A percentile compares a stretch with the other conserved stretches of the same genome.
Evolutionary conservation across 2,329 filamentous ascomycete genomes (phyloP).

Genomic region (Colletotrichum cuscutae): DNA sequence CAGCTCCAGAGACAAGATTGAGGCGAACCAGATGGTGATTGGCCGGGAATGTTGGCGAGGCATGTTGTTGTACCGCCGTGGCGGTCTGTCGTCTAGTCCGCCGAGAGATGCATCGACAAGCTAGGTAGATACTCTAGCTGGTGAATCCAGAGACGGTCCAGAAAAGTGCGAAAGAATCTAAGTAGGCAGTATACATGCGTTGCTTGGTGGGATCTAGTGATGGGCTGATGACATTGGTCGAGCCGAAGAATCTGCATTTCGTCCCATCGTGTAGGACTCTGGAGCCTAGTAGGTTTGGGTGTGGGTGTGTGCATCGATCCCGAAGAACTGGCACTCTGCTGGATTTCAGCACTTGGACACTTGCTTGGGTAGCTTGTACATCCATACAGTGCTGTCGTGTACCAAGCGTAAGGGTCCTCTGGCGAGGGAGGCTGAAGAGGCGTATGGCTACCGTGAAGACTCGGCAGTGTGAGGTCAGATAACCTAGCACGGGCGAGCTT

Average conservation of each 20-base stretch:
- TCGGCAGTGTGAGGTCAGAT: background rate
- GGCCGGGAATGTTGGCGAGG: background rate
- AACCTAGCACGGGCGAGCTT: background rate
- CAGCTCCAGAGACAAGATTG: conserved; percentile 14
- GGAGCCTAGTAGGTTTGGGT: background rate
- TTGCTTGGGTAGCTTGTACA: background rate
- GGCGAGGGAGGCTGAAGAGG: background rate
- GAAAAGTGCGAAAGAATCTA: background rate
- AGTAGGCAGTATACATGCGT: background rate
- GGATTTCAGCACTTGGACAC: background rate
- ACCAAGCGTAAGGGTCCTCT: background rate
- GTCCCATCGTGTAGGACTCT: conserved; percentile 13
- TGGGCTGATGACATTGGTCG: background rate
- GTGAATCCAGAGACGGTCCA: conserved; percentile 5
- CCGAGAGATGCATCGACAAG: conserved; percentile 29
- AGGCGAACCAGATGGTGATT: conserved; percentile 25
- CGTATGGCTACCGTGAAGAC: background rate
- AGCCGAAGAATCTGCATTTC: conserved; percentile 30
- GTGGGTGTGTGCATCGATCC: background rate
- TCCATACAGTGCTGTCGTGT: conserved; percentile 2
- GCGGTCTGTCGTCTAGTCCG: conserved; percentile 18
- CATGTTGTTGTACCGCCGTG: conserved; percentile 23
- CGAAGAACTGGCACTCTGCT: background rate
- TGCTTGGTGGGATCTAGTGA: background rate
- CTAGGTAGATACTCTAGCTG: background rate